Base-by-base conservation (phyloP, 1,284 basidiomycete genomes). In the Rhodotorula sp. region DNA sequence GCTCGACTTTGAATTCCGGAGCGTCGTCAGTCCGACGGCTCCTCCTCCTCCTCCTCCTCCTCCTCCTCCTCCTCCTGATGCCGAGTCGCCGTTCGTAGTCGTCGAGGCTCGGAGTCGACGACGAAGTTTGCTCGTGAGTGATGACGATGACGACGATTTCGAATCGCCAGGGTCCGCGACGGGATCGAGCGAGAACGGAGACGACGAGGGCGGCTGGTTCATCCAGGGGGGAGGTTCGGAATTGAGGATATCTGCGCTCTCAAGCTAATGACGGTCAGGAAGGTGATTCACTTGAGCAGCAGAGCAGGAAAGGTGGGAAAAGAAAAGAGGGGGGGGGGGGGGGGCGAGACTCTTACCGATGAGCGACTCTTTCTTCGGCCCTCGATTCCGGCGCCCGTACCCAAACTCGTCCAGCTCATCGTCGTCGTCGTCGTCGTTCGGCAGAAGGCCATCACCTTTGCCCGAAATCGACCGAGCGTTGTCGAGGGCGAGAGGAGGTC, bases 401-500 rank as follows among this genome's bases (percentile, higher is more conserved):
- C 70, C 70, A 18, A 68, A 71, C 39, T 71, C 70, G 61, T 56
- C 56, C 60, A 71, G 58, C 59, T 71, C 70, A 26, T 65, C 57
- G 26, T 65, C 57, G 23, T 71, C 70, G 21, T 71, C 70, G 21
- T 68, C 66, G 21, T 62, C 66, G 34, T 71, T 66, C 39, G 62
- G 58, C 20, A 49, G 51, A 3, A 65, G 62, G 18, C 54, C 67
- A 5, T 52, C 51, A 1, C 46, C 56, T 3, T 58, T 62, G 23
- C 15, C 31, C 20, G 49, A 18, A 23, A 51, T 20, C 20, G 20
- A 51, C 6, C 20, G 49, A 14, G 39, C 39, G 39, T 23, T n/a
- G 23, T 23, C 23, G 23, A n/a, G 51, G 7, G 51, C 51, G 51
- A 52, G 51, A 52, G 12, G 20, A 12, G n/a, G 51, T 52, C 51